These are phyloP conservation scores for Trypanosoma lewisi DNA, from an alignment of 208 protist species.

Conservation along the genomic window DNA sequence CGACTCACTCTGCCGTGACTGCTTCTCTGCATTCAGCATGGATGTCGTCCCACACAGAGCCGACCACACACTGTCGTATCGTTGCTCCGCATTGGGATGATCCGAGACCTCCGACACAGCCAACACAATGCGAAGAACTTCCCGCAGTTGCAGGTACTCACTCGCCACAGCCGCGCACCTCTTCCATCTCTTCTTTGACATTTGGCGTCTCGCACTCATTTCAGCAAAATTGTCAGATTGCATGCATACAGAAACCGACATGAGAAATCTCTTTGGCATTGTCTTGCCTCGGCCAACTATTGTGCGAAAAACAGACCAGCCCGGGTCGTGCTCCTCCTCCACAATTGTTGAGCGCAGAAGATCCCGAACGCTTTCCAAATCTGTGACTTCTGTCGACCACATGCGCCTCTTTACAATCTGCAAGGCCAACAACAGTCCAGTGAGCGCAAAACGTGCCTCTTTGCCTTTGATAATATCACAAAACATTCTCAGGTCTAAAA, in stretches of 20 bases:
- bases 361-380: constrained; percentile 28
- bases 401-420: constrained; percentile 31
- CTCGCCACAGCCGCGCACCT: constrained; percentile 14
- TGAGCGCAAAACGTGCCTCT: constrained; percentile 24
- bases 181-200: constrained; percentile 20
- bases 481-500: constrained; percentile 25
- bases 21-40: constrained; percentile 28
- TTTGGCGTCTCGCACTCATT: constrained; percentile 5
- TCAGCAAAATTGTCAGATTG: background rate
- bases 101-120: constrained; percentile 30
- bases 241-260: constrained; percentile 7
- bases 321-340: constrained; percentile 27
- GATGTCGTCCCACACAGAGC: constrained; percentile 26
- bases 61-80: constrained; percentile 34
- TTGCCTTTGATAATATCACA: constrained; percentile 19
- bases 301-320: constrained; percentile 25
- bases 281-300: constrained; percentile 10
- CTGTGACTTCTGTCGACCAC: constrained; percentile 31
- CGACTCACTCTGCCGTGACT: constrained; percentile 9
- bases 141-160: constrained; percentile 30
- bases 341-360: constrained; percentile 30
- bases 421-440: constrained; percentile 26
- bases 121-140: constrained; percentile 25
- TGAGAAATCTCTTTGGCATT: constrained; percentile 13
- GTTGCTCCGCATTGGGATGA: constrained; percentile 28